Conservation (phyloP, 2,329 filamentous ascomycete species). For the Xylaria sp. region DNA sequence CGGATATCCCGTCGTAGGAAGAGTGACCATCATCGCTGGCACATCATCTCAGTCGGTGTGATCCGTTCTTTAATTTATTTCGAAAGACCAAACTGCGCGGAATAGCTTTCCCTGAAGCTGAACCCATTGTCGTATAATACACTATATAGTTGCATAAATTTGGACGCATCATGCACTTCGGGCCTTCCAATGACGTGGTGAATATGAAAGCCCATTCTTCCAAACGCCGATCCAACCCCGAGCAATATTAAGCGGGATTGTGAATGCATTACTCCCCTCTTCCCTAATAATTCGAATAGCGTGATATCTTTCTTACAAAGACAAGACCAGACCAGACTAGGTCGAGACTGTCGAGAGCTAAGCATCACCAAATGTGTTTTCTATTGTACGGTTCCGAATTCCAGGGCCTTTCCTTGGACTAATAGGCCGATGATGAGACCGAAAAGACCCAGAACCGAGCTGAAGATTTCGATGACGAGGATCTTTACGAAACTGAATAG, state of each 20-base stretch:
- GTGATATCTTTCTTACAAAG: slow-evolving; percentile 20
- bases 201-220: slow-evolving; percentile 32
- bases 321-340: slow-evolving; percentile 14
- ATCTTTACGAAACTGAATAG: slow-evolving; percentile 90
- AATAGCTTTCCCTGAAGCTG: slow-evolving; percentile 27
- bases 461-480: slow-evolving; percentile 99
- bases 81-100: slow-evolving; percentile 27
- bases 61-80: slow-evolving; percentile 33
- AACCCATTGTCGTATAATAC: slow-evolving; percentile 35
- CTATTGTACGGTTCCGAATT: slow-evolving; percentile 66
- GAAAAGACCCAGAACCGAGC: slow-evolving; percentile 94
- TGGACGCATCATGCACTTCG: slow-evolving; percentile 27
- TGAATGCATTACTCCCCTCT: slow-evolving; percentile 34
- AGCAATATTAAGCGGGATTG: slow-evolving; percentile 35
- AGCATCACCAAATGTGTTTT: slow-evolving; percentile 9
- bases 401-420: slow-evolving; percentile 82
- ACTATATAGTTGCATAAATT: slow-evolving; percentile 31
- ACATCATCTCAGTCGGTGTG: not conserved
- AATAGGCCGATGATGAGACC: slow-evolving; percentile 94
- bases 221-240: slow-evolving; percentile 39
- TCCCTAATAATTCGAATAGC: slow-evolving; percentile 25
- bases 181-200: slow-evolving; percentile 30
- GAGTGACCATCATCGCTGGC: not conserved
- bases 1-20: not conserved
- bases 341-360: slow-evolving; percentile 13